Evolutionary conservation across 768 basidiomycete genomes (phyloP), one percentile per base, ranked within the genome.

Genomic region (Termitomyces sp.): DNA sequence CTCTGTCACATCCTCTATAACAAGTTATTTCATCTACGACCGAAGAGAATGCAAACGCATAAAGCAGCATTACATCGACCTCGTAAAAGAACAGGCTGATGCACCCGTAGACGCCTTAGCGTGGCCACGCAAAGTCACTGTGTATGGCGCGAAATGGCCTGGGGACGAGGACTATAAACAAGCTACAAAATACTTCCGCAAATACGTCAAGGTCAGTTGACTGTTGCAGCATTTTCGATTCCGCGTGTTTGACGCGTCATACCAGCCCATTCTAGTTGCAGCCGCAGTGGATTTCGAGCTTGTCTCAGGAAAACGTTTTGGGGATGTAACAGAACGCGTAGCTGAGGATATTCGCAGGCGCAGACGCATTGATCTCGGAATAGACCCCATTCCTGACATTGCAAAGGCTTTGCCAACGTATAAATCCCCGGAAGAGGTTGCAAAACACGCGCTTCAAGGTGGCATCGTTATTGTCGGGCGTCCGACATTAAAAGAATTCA

Each of bases 261-360:
- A 57, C 14, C 66, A 99, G 97, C 97, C 97, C 9, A 82, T 96
- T 56, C 79, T 99, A 5, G 90, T 95, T 36, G 94, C 96, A 5
- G 94, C 94, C 2, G 97, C 94, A 0, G 76, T 98, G 36, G 97
- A 99, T 78, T 99, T 91, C 70, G 86, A 89, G 37, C 81, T 94
- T 71, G 73, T 93, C 47, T 77, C 81, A 14, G 90, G 92, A 24
- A 90, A 90, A 65, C 79, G 87, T 58, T 86, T 92, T 61, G 95
- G 97, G 5, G 94, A 95, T 62, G 79, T 98, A 44, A 82, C 88
- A n/a, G 78, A 82, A 24, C 83, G 82, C 31, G 78, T 97, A 18
- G 82, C 88, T 13, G 83, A 93, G 41, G 80, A 88, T 51, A 82
- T 93, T 62, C 84, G 87, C 62, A 68, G 76, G 22, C 83, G 86